Percentiles rank a stretch among this genome's conserved stretches.
These are phyloP conservation scores for Lophiotrema nucula DNA, from an alignment of 495 filamentous ascomycete species.

Conservation along the genomic window DNA sequence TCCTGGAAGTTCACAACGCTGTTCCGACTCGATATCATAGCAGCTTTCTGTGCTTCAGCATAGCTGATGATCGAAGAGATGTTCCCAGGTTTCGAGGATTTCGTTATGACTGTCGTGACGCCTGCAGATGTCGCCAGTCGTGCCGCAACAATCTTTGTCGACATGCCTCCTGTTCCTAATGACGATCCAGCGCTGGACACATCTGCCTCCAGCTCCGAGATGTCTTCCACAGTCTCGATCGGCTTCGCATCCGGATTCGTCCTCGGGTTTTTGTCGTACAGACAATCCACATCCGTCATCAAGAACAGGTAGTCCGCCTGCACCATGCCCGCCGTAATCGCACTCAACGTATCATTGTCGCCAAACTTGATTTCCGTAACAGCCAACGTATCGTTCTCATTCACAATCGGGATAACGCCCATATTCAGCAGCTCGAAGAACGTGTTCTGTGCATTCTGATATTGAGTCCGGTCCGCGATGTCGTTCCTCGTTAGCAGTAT, in stretches of 20 bases:
- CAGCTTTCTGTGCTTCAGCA: constrained; percentile 55
- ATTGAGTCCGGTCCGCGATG: constrained; percentile 94
- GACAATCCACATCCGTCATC: constrained; percentile 97
- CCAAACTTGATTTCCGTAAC: constrained; percentile 99
- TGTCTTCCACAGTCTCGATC: constrained; percentile 92
- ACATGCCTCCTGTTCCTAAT: constrained; percentile 96
- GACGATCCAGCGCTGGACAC: constrained; percentile 85
- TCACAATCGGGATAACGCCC: constrained; percentile 97
- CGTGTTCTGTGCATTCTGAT: constrained; percentile 94
- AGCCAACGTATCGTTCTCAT: constrained; percentile 95
- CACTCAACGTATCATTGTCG: constrained; percentile 95
- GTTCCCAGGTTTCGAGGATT: constrained; percentile 88
- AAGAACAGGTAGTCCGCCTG: constrained; percentile 95
- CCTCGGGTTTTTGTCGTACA: constrained; percentile 93
- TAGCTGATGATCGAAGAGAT: constrained; percentile 83
- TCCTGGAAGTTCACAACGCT: constrained; percentile 24
- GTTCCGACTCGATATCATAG: constrained; percentile 12
- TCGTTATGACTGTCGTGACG: constrained; percentile 92
- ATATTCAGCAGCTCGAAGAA: constrained; percentile 85
- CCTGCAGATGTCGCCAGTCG: constrained; percentile 90
- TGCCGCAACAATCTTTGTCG: constrained; percentile 94
- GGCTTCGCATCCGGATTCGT: constrained; percentile 78
- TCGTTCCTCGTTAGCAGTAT: constrained; percentile 95
- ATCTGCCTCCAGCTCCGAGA: constrained; percentile 79
- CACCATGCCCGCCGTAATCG: constrained; percentile 95